Conservation (phyloP, 345 rosid genomes). For the Atalantia buxifolia region DNA sequence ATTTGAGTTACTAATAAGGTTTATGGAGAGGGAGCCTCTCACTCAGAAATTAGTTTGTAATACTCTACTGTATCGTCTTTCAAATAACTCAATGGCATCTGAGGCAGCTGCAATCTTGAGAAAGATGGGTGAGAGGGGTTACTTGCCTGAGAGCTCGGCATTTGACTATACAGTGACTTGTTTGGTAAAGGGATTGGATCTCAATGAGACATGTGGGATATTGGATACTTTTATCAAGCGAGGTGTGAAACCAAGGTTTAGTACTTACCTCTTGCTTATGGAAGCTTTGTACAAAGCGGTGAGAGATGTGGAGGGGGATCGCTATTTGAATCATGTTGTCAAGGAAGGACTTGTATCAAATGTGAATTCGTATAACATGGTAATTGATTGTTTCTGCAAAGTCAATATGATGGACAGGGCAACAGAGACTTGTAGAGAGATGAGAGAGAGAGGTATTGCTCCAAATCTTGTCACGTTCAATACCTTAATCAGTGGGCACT, state of each 20-base stretch:
- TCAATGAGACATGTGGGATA: conserved; percentile 50
- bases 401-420: conserved; percentile 52
- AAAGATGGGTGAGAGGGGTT: conserved; percentile 47
- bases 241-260: conserved; percentile 66
- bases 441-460: conserved; percentile 46
- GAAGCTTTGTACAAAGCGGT: conserved; percentile 56
- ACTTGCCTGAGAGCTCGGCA: conserved; percentile 51
- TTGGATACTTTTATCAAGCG: conserved; percentile 43
- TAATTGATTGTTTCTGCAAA: conserved; percentile 80
- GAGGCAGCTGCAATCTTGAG: conserved; percentile 61
- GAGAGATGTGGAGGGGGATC: conserved; percentile 45
- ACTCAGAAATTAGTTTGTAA: conserved; percentile 54
- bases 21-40: conserved; percentile 47
- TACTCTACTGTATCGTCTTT: conserved; percentile 61
- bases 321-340: conserved; percentile 46
- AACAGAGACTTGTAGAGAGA: conserved; percentile 36
- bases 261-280: conserved; percentile 49
- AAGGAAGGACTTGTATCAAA: conserved; percentile 45
- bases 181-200: conserved; percentile 58
- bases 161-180: conserved; percentile 58
- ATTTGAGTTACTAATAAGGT: conserved; percentile 42
- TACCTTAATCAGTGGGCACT: conserved; percentile 61
- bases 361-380: conserved; percentile 61
- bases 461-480: conserved; percentile 85
- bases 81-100: conserved; percentile 61